A percentile compares a stretch with the other conserved stretches of the same genome.
phyloP scores from a whole-genome alignment of 2,329 filamentous ascomycete genomes.

The Sporothrix humicola region DNA sequence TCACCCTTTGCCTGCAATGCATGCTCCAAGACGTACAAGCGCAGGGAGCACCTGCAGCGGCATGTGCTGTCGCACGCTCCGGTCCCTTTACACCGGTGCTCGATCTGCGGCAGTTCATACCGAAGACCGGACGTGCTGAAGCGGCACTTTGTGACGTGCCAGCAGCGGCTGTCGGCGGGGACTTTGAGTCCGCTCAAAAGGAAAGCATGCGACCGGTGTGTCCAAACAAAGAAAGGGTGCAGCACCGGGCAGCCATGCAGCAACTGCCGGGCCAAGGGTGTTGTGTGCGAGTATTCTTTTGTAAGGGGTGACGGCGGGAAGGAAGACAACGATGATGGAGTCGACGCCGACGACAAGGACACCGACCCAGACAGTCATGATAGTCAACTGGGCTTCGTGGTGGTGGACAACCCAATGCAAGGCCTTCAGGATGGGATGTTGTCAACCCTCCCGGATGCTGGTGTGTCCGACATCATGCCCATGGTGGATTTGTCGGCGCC shows the following conservation, averaged over 20 bases:
- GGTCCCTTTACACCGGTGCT: conserved; percentile 20
- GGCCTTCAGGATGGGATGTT: too few species aligned
- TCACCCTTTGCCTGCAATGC: neutral
- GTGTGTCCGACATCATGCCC: too few species aligned
- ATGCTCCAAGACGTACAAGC: conserved; percentile 29
- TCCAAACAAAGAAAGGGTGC: conserved; percentile 29
- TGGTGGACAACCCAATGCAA: neutral
- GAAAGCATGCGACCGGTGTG: conserved; percentile 30
- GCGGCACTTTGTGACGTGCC: conserved; percentile 25
- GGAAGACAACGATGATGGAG: neutral
- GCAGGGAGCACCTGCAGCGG: conserved; percentile 31
- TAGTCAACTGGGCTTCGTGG: neutral
- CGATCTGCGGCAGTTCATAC: conserved; percentile 22
- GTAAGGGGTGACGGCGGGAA: neutral
- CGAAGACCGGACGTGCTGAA: conserved; percentile 29
- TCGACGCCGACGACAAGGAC: neutral
- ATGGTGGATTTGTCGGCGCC: neutral
- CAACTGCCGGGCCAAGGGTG: conserved; percentile 7
- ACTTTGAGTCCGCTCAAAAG: neutral
- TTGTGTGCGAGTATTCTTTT: conserved; percentile 24
- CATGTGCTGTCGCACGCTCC: conserved; percentile 24
- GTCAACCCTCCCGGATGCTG: too few species aligned
- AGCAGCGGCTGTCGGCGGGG: neutral
- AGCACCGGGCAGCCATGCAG: conserved; percentile 26
- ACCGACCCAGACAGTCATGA: neutral